Evolutionary conservation across 2,329 filamentous ascomycete species (phyloP).

Genomic region (Lachnellula hyalina): DNA sequence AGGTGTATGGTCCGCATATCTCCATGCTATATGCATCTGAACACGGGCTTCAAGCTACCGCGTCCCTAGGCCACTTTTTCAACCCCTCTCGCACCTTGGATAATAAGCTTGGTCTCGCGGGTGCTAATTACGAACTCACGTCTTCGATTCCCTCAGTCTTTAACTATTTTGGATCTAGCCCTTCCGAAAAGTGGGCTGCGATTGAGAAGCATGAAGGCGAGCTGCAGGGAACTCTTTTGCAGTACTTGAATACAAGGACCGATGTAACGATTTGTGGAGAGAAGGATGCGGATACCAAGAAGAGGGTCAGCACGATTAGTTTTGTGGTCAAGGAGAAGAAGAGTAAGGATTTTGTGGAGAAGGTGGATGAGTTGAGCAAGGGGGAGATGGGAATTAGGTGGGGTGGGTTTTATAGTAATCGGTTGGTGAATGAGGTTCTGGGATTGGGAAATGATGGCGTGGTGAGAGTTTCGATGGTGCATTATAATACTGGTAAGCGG

Average conservation of each 20-base stretch:
- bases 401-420: conserved; percentile 65
- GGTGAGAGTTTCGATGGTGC: conserved; percentile 64
- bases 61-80: conserved; percentile 62
- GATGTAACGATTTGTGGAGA: conserved; percentile 57
- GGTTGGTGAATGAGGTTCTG: conserved; percentile 55
- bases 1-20: conserved; percentile 71
- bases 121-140: conserved; percentile 64
- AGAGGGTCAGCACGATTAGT: conserved; percentile 61
- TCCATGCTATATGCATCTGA: conserved; percentile 63
- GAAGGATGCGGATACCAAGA: conserved; percentile 38
- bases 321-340: conserved; percentile 55
- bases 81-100: conserved; percentile 54
- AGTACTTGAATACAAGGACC: conserved; percentile 48
- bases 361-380: conserved; percentile 51
- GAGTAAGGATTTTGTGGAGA: conserved; percentile 54
- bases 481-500: conserved; percentile 65
- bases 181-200: conserved; percentile 40
- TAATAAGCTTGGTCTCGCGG: conserved; percentile 64
- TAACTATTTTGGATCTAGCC: conserved; percentile 49
- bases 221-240: conserved; percentile 53
- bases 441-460: conserved; percentile 56
- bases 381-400: conserved; percentile 55
- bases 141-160: conserved; percentile 57
- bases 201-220: conserved; percentile 55
- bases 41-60: conserved; percentile 49